Evolutionary conservation across 345 rosid species (phyloP).

Genomic region (Raphanus raphanistrum): DNA sequence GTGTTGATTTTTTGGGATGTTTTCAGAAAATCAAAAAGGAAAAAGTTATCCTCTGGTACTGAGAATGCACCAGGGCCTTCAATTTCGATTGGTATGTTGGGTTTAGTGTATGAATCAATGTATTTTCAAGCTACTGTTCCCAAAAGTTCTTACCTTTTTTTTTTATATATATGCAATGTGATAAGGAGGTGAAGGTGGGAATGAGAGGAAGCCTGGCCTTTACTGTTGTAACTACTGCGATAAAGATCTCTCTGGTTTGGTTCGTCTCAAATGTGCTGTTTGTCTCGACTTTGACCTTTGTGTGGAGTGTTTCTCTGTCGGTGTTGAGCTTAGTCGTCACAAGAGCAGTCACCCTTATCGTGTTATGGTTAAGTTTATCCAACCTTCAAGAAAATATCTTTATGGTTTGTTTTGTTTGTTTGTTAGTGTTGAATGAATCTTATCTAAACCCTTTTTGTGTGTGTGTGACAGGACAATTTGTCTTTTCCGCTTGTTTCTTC

Average conservation of each 20-base stretch:
- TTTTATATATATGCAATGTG: slow-evolving; percentile 20
- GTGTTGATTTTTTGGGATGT: slow-evolving; percentile 11
- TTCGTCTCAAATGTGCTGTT: slow-evolving; percentile 83
- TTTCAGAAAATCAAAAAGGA: slow-evolving; percentile 62
- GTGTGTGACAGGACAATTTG: slow-evolving; percentile 71
- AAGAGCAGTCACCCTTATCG: slow-evolving; percentile 75
- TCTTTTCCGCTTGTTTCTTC: slow-evolving; percentile 82
- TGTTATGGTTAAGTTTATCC: slow-evolving; percentile 81
- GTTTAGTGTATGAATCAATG: background rate
- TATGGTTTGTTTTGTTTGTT: background rate
- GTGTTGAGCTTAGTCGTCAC: slow-evolving; percentile 76
- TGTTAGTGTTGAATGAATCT: background rate
- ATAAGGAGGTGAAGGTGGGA: slow-evolving; percentile 44
- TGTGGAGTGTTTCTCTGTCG: slow-evolving; percentile 83
- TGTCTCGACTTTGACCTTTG: slow-evolving; percentile 95
- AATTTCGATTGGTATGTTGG: slow-evolving; percentile 26
- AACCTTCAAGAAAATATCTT: background rate
- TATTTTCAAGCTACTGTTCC: background rate
- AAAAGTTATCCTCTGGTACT: slow-evolving; percentile 46
- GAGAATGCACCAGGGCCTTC: slow-evolving; percentile 47
- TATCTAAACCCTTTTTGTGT: slow-evolving; percentile 4
- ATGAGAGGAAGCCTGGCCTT: slow-evolving; percentile 54
- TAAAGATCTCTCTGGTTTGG: slow-evolving; percentile 80
- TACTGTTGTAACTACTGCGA: slow-evolving; percentile 92
- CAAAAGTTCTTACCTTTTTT: background rate